These are phyloP conservation scores for Diaporthe vaccinii DNA, from an alignment of 2,329 filamentous ascomycete genomes.

Conservation along the genomic window DNA sequence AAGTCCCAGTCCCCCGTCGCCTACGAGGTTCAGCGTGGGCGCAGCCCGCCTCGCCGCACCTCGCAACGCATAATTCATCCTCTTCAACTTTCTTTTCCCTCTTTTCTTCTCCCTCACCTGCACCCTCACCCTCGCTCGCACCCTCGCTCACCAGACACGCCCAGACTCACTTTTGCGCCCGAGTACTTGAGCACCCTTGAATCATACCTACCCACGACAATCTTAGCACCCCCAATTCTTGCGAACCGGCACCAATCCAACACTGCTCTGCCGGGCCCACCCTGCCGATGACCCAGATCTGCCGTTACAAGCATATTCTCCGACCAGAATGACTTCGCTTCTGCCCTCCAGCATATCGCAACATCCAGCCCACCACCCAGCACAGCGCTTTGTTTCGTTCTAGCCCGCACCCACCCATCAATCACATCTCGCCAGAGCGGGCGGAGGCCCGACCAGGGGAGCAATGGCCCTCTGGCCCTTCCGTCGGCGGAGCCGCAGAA, in stretches of 20 bases:
- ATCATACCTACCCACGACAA: constrained; percentile 26
- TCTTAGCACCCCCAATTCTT: constrained; percentile 19
- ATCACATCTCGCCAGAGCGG: constrained; percentile 23
- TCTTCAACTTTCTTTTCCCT: neutral
- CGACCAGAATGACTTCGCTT: constrained; percentile 42
- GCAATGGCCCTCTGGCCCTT: constrained; percentile 88
- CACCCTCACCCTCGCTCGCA: neutral
- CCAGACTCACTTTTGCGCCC: constrained; percentile 24
- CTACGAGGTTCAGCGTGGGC: constrained; percentile 9
- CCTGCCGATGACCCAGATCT: constrained; percentile 38
- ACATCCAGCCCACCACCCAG: constrained; percentile 24
- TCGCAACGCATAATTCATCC: constrained; percentile 11
- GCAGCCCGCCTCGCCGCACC: constrained; percentile 10
- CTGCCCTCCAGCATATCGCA: constrained; percentile 36
- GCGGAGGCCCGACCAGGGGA: constrained; percentile 36
- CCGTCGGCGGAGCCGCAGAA: constrained; percentile 78
- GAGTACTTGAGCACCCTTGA: constrained; percentile 27
- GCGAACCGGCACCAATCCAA: constrained; percentile 24
- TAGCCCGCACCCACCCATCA: constrained; percentile 27
- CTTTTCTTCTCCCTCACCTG: neutral
- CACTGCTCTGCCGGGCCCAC: constrained; percentile 20
- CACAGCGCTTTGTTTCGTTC: constrained; percentile 22
- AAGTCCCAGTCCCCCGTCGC: constrained; percentile 11
- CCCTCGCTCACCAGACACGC: constrained; percentile 10
- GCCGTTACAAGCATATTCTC: constrained; percentile 23